Evolutionary conservation across 768 basidiomycete species (phyloP).

Genomic region (Kwoniella heveanensis): DNA sequence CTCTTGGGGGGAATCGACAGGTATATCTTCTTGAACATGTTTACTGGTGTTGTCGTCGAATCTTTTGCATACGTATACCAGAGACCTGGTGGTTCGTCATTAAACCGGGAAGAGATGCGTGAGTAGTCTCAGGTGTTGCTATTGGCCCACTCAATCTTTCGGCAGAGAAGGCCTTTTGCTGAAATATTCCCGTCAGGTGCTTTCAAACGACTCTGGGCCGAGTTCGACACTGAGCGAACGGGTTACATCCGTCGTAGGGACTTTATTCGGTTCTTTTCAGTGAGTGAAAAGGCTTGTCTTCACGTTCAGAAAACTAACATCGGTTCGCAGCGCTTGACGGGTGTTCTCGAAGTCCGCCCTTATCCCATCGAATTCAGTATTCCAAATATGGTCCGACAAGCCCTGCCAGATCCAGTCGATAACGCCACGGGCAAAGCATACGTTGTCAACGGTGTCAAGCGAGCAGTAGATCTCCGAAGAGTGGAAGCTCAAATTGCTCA

Average conservation of each 20-base stretch:
- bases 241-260: constrained; percentile 72
- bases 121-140: constrained; percentile 17
- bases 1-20: constrained; percentile 49
- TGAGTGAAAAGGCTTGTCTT: constrained; percentile 58
- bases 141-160: background rate
- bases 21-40: constrained; percentile 97
- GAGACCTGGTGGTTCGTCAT: constrained; percentile 70
- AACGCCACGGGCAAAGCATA: constrained; percentile 34
- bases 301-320: constrained; percentile 6
- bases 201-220: constrained; percentile 93
- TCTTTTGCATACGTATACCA: constrained; percentile 96
- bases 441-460: constrained; percentile 41
- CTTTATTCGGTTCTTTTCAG: constrained; percentile 78
- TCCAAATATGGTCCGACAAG: constrained; percentile 63
- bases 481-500: constrained; percentile 64
- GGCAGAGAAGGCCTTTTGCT: background rate
- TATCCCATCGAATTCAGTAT: constrained; percentile 74
- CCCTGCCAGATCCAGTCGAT: constrained; percentile 51
- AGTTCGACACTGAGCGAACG: constrained; percentile 75
- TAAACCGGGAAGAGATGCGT: constrained; percentile 89
- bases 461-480: constrained; percentile 65
- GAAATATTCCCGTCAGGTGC: constrained; percentile 50
- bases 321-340: constrained; percentile 68
- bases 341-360: constrained; percentile 83
- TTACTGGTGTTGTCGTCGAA: constrained; percentile 93